Base-by-base conservation (phyloP, 2,329 filamentous ascomycete genomes). In the Aspergillus hortae region DNA sequence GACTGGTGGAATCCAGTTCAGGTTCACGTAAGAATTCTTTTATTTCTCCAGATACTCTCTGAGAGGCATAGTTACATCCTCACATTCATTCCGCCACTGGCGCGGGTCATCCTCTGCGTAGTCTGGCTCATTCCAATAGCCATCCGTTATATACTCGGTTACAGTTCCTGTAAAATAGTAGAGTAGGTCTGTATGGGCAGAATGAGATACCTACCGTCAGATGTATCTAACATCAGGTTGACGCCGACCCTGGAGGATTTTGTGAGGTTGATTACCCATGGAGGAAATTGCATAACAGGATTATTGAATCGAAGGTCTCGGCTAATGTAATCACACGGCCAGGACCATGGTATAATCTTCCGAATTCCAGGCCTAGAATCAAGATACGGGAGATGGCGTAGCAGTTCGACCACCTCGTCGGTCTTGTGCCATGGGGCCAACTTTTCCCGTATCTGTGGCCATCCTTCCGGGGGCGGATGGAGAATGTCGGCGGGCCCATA, bases 381-480 rank as follows among this genome's bases (percentile, higher is more conserved):
- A 23, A 51, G 43, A n/a, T 51, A 51, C 30, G 49, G 49, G n/a
- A 51, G 40, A 44, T 51, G 49, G 43, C 49, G 43, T 40, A 51
- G 49, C 21, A 51, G 43, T 23, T 46, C 49, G n/a, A 51, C 40
- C 15, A 51, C 43, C 43, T 51, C 43, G 33, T 51, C 49, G 19
- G 49, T 42, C 23, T 46, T 51, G 17, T 46, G 25, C 14, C 41
- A 44, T 38, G 38, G 46, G 49, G 43, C 43, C 9, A 51, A 46
- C 14, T n/a, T 44, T 1, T 44, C 42, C 23, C n/a, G 19, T n/a
- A 44, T 30, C 25, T 44, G 23, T 23, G 23, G 42, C 42, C 42
- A 44, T 44, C 42, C 42, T 44, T 30, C 49, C 17, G 49, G 49
- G 30, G 49, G 49, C 2, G 49, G 43, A 41, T 46, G 43, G n/a